Evolutionary conservation across 2,329 filamentous ascomycete genomes (phyloP), one percentile per base, ranked within the genome.

Genomic region (Trichophyton benhamiae): DNA sequence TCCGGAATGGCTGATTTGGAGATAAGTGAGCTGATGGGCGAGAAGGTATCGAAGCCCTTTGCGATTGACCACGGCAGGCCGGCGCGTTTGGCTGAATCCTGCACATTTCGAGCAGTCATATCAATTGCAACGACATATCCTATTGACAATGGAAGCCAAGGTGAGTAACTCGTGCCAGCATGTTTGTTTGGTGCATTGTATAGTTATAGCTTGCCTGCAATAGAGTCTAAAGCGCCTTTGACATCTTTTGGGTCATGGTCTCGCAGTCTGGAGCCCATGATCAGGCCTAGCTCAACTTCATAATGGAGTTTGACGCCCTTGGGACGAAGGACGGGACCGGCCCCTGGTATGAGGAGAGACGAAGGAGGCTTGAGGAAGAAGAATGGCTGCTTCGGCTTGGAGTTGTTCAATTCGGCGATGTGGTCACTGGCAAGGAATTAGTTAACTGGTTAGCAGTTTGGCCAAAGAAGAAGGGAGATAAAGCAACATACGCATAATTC

Each of bases 1-100:
- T 97, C 85, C 11, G 87, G 83, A 67, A 99, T 90, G 66, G 82
- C 80, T 41, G 83, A 80, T 78, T 95, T 95, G 67, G 85, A 79
- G 69, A 99, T 95, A 61, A 89, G 80, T 65, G 87, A 79, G 73
- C 87, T 89, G 70, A 99, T 82, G 62, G 94, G 94, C 59, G 95
- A 81, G 79, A 99, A 99, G 2, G 94, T 97, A 75, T 99, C 94
- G 73, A 97, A 99, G 55, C 94, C 94, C 79, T 99, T 99, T 67
- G 89, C 87, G 67, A 96, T 96, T 69, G 86, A 85, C 94, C 94
- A 99, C 6, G 94, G 94, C 15, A 97, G 85, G 41, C 94, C 91
- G 80, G 94, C 96, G 77, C 88, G 90, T 83, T 97, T 99, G 66
- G 92, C 92, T 78, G 96, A 91, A 68, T 96, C 89, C 77, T 99